Evolutionary conservation across 805 yeast species (phyloP), one percentile per base, ranked within the genome.

Genomic region (Trichomonascus vanleenenianus): DNA sequence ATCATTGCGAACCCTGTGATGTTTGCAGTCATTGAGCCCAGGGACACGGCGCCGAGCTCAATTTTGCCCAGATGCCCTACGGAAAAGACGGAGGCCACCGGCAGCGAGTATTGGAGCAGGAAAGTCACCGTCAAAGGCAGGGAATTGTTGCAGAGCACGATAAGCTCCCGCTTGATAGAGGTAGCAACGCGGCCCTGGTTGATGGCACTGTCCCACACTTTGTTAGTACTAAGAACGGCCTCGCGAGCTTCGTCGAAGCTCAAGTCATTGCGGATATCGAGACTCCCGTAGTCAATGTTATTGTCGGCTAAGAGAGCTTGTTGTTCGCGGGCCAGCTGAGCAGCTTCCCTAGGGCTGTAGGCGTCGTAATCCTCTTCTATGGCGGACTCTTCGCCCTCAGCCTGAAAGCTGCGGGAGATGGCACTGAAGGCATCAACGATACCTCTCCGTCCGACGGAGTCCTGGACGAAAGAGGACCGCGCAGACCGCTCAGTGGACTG

Each of bases 61-160:
- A 72, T 73, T 40, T 83, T 84, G 32, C 95, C 95, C 43, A 85
- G 62, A 56, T 80, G 89, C n/a, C 93, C 91, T 0, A 88, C 96
- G 15, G 80, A 73, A 50, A 87, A 77, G 15, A 86, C 81, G 3
- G 93, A 83, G 1, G 85, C 85, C 18, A 86, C 78, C 1, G 88
- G 76, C 46, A 86, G 71, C 11, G 86, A 79, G 58, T 79, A 80
- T 59, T 83, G 87, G 27, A 85, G 66, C 36, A 83, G 66, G 55
- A 85, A 83, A 0, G 94, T 83, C 49, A 83, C 62, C 2, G 82
- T 76, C 49, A 85, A 63, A 0, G 94, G 82, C 0, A 68, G 54
- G 2, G 78, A 66, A 47, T 56, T 62, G 11, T 35, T 34, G 12
- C 53, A 42, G 12, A 66, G 52, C 12, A 57, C 61, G 2, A 38